These are phyloP conservation scores for Rhynchosporium agropyri DNA, from an alignment of 2,329 filamentous ascomycete genomes.

Conservation along the genomic window DNA sequence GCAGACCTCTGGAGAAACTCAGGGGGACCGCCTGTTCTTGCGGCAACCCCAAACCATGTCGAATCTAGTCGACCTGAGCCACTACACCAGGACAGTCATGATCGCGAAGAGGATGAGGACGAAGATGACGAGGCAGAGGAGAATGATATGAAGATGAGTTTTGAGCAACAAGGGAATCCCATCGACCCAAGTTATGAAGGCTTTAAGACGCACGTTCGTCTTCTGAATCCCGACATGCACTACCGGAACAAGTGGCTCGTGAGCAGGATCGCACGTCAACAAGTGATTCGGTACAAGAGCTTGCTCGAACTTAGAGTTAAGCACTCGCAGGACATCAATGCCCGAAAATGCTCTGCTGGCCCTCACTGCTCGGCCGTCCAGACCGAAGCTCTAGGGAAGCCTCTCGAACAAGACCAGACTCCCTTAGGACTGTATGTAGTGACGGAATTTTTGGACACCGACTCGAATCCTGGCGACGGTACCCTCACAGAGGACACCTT, in stretches of 20 bases:
- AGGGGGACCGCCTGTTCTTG: conserved; percentile 61
- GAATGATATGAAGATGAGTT: conserved; percentile 62
- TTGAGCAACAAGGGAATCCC: conserved; percentile 62
- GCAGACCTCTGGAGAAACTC: conserved; percentile 57
- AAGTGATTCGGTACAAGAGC: conserved; percentile 76
- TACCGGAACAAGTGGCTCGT: conserved; percentile 64
- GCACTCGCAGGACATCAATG: conserved; percentile 64
- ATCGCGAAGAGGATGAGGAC: conserved; percentile 58
- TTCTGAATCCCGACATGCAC: conserved; percentile 73
- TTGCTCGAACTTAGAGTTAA: conserved; percentile 71
- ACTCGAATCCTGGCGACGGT: conserved; percentile 69
- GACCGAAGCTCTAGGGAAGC: conserved; percentile 61
- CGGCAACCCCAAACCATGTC: conserved; percentile 48
- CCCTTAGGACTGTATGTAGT: conserved; percentile 57
- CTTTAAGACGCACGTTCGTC: conserved; percentile 73
- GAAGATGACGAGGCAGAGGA: conserved; percentile 67
- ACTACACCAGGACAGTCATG: conserved; percentile 32
- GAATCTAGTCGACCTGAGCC: conserved; percentile 30
- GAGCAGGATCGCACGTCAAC: conserved; percentile 81
- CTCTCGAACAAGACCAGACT: conserved; percentile 60
- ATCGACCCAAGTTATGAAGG: conserved; percentile 75
- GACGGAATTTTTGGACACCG: conserved; percentile 59
- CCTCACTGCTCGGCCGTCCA: conserved; percentile 64
- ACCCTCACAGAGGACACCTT: conserved; percentile 74
- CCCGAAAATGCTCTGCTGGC: conserved; percentile 61